phyloP scores from a whole-genome alignment of 2,329 filamentous ascomycete species.

The Phaeoacremonium minimum region DNA sequence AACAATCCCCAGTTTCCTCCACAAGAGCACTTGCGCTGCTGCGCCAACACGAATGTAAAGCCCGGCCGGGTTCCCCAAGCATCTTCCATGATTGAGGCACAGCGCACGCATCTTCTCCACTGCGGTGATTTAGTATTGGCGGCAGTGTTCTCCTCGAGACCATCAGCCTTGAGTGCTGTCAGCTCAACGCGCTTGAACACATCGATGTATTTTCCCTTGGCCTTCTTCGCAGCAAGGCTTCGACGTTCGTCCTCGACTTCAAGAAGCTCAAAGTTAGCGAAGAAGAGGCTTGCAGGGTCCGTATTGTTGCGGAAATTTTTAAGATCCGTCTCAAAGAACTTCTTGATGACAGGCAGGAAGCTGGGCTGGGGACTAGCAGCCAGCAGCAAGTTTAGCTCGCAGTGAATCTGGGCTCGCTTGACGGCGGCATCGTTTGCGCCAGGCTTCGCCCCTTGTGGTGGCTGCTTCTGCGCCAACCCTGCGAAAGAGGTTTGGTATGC shows the following conservation, averaged over 20 bases:
- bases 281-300: constrained; percentile 66
- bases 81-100: constrained; percentile 64
- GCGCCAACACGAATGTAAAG: constrained; percentile 47
- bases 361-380: constrained; percentile 36
- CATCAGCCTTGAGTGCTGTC: constrained; percentile 40
- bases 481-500: constrained; percentile 43
- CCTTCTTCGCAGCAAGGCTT: constrained; percentile 34
- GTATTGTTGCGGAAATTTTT: constrained; percentile 52
- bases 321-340: constrained; percentile 58
- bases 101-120: constrained; percentile 53
- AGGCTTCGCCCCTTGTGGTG: constrained; percentile 29
- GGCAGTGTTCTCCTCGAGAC: neutral
- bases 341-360: constrained; percentile 57
- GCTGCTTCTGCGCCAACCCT: constrained; percentile 39
- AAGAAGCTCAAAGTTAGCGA: constrained; percentile 66
- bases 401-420: constrained; percentile 41
- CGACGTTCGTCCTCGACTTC: constrained; percentile 57
- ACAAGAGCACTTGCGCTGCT: constrained; percentile 52
- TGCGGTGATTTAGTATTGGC: constrained; percentile 1
- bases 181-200: constrained; percentile 58
- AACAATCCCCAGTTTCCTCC: constrained; percentile 48
- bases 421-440: constrained; percentile 36
- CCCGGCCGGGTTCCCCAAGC: constrained; percentile 41
- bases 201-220: constrained; percentile 39
- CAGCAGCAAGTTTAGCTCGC: constrained; percentile 50